A percentile compares a stretch with the other conserved stretches of the same genome.
These are phyloP conservation scores for Aspergillus brunneoviolaceus DNA, from an alignment of 2,329 filamentous ascomycete species.

Conservation along the genomic window DNA sequence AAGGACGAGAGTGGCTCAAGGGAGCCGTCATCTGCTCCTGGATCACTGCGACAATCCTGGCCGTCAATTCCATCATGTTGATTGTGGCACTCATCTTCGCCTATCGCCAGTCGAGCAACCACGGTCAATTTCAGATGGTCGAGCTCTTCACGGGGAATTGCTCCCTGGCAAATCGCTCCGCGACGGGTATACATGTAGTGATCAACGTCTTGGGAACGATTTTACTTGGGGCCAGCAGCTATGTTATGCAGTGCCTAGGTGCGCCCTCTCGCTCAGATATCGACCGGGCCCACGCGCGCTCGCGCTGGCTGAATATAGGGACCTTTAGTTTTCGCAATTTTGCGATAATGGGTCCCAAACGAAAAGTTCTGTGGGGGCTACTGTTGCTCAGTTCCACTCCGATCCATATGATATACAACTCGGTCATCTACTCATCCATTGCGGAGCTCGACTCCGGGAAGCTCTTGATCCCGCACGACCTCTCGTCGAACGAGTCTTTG, in stretches of 20 bases:
- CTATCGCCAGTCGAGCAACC: too few relatives aligned
- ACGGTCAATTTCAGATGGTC: neutral
- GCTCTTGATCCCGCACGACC: too few relatives aligned
- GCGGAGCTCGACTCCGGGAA: too few relatives aligned
- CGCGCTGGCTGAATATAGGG: slow-evolving; percentile 48
- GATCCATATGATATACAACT: slow-evolving; percentile 21
- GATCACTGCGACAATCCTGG: neutral
- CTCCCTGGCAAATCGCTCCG: slow-evolving; percentile 5
- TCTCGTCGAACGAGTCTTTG: too few relatives aligned
- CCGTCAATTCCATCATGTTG: neutral
- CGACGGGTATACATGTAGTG: slow-evolving; percentile 41
- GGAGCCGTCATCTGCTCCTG: slow-evolving; percentile 1
- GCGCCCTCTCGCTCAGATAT: slow-evolving; percentile 53
- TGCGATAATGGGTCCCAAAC: slow-evolving; percentile 29
- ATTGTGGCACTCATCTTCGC: neutral
- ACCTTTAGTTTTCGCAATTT: slow-evolving; percentile 34
- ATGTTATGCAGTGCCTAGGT: slow-evolving; percentile 53
- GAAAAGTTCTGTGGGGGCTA: slow-evolving; percentile 14
- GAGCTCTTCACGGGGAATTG: neutral
- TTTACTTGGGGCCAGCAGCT: slow-evolving; percentile 51
- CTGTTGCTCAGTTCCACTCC: slow-evolving; percentile 16
- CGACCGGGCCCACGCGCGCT: slow-evolving; percentile 46
- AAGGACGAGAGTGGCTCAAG: neutral
- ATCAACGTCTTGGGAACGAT: slow-evolving; percentile 51
- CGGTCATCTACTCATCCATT: too few relatives aligned